phyloP scores from a whole-genome alignment of 106 monocot genomes.

The Dendrobium chrysotoxum region DNA sequence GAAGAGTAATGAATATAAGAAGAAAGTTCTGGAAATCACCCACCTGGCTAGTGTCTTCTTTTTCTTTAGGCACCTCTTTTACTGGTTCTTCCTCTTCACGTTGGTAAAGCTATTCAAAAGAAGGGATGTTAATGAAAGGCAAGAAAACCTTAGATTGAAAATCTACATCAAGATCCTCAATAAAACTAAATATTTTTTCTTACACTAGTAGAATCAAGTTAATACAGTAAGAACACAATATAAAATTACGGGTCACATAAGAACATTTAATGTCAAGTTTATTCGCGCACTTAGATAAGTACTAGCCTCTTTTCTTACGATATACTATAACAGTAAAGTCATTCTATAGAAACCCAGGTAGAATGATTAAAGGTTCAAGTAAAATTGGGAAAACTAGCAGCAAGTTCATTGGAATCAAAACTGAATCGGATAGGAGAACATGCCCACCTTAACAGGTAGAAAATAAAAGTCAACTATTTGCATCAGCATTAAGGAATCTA shows the following conservation, averaged over 20 bases:
- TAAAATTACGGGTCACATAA: not conserved
- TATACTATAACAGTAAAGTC: not conserved
- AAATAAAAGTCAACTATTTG: not conserved
- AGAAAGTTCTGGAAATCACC: not conserved
- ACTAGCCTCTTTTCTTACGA: not conserved
- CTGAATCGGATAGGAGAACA: not conserved
- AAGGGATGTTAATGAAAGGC: not conserved
- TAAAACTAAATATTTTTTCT: not conserved
- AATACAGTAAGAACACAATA: not conserved
- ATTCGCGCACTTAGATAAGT: not conserved
- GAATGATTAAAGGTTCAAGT: not conserved
- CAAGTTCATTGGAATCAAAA: not conserved
- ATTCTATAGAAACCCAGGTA: not conserved
- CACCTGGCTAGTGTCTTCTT: constrained; percentile 8
- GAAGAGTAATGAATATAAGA: not conserved
- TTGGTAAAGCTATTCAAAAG: constrained; percentile 2
- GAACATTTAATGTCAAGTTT: not conserved
- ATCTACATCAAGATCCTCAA: not conserved
- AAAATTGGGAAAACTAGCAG: not conserved
- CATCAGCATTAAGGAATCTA: not conserved
- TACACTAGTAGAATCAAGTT: not conserved
- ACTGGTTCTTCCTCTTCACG: constrained; percentile 6
- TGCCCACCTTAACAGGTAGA: not conserved
- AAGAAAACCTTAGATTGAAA: not conserved
- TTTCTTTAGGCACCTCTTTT: constrained; percentile 1